phyloP scores from a whole-genome alignment of 257 asterid genomes.

The Solanum tacnaense region DNA sequence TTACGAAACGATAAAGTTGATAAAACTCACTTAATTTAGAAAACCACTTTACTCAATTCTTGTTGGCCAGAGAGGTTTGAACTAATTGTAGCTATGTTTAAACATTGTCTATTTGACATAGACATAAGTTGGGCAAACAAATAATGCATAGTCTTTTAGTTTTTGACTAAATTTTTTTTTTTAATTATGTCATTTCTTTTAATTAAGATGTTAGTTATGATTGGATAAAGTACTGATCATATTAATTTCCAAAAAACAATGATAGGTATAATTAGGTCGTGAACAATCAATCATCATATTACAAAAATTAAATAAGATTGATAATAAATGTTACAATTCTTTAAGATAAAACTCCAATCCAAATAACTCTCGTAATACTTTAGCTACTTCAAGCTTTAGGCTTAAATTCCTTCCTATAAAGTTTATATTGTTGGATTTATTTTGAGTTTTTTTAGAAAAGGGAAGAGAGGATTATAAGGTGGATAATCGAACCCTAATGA shows the following conservation, averaged over 20 bases:
- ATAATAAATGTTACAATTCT: neutral
- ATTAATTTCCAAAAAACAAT: neutral
- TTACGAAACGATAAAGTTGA: neutral
- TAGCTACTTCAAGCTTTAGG: neutral
- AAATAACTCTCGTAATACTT: neutral
- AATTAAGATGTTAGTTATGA: neutral
- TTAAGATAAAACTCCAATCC: neutral
- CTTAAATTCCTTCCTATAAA: neutral
- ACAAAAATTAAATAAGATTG: neutral
- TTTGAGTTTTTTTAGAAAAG: neutral
- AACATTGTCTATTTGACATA: neutral
- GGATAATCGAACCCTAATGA: no score
- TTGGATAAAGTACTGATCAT: neutral
- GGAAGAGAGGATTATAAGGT: no score
- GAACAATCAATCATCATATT: neutral
- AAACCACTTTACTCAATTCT: neutral
- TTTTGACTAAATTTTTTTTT: neutral
- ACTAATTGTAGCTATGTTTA: neutral
- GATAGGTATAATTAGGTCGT: neutral
- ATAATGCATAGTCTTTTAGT: neutral
- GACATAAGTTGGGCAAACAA: neutral
- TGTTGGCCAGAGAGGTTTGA: neutral
- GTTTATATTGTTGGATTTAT: neutral
- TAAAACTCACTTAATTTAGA: neutral
- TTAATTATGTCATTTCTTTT: neutral